A percentile compares a stretch with the other conserved stretches of the same genome.
Conservation (phyloP, 257 asterid genomes). For the Solanum chmielewskii region DNA sequence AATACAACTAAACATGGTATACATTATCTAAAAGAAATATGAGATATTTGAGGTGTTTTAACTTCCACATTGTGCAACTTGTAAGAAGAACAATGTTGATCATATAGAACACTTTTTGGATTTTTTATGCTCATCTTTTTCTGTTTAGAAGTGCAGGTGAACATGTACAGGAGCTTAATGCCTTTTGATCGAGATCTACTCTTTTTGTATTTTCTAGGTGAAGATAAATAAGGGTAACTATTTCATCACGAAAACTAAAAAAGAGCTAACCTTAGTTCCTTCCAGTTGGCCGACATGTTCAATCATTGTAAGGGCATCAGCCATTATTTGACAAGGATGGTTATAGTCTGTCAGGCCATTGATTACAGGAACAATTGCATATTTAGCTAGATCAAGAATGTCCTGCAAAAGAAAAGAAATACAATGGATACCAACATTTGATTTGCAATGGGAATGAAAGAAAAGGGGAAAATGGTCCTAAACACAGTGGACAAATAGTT, state of each 20-base stretch:
- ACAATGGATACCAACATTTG: neutral
- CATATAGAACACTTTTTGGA: neutral
- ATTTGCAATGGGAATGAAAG: neutral
- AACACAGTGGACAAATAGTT: neutral
- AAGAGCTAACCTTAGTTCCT: slow-evolving; percentile 71
- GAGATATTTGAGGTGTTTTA: neutral
- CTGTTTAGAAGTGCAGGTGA: neutral
- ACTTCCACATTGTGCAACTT: neutral
- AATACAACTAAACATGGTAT: neutral
- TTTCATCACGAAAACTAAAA: neutral
- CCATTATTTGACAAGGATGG: slow-evolving; percentile 99
- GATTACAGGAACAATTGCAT: slow-evolving; percentile 76
- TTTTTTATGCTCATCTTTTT: neutral
- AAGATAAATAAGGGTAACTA: neutral
- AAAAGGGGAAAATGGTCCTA: neutral
- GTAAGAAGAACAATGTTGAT: neutral
- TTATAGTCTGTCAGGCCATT: slow-evolving; percentile 90
- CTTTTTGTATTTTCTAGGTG: neutral
- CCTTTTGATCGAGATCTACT: neutral
- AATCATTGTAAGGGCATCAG: slow-evolving; percentile 91
- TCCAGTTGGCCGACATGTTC: slow-evolving; percentile 83
- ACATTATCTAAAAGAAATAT: neutral
- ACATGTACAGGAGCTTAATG: neutral
- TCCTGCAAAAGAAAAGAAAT: slow-evolving; percentile 34
- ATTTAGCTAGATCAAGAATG: slow-evolving; percentile 79